These are phyloP conservation scores for Leptodermis oblonga DNA, from an alignment of 257 asterid species.

Conservation along the genomic window DNA sequence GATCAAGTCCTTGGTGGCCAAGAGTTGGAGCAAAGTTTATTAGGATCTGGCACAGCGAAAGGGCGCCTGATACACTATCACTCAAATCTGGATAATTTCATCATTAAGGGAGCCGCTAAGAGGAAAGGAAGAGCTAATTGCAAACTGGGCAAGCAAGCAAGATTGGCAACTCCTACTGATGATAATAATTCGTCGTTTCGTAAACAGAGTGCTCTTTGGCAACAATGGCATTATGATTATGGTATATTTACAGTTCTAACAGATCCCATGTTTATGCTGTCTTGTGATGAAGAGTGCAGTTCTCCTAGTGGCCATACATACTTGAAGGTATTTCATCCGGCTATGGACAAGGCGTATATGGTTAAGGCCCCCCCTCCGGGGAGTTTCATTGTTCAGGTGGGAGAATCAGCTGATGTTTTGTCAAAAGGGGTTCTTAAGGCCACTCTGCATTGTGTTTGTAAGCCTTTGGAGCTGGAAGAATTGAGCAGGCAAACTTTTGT, in stretches of 20 bases:
- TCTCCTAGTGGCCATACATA: conserved; percentile 60
- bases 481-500: conserved; percentile 88
- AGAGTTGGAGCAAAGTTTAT: conserved; percentile 71
- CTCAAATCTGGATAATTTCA: conserved; percentile 46
- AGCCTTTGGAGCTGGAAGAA: conserved; percentile 41
- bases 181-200: neutral
- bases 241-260: conserved; percentile 77
- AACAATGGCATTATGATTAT: conserved; percentile 96
- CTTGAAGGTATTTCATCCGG: conserved; percentile 69
- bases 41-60: conserved; percentile 67
- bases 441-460: conserved; percentile 71
- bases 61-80: conserved; percentile 88
- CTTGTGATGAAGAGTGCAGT: conserved; percentile 40
- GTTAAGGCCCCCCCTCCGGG: conserved; percentile 52
- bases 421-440: conserved; percentile 83
- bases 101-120: conserved; percentile 37
- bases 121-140: conserved; percentile 22
- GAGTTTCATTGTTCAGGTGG: conserved; percentile 83
- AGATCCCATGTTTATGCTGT: conserved; percentile 56
- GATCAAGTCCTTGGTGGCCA: conserved; percentile 54
- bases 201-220: conserved; percentile 52
- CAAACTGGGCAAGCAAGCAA: conserved; percentile 1
- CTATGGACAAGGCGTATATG: conserved; percentile 34
- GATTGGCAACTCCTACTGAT: neutral
- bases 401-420: conserved; percentile 76